Evolutionary conservation across 2,329 filamentous ascomycete genomes (phyloP), one percentile per base, ranked within the genome.

Genomic region (Trichophyton benhamiae): DNA sequence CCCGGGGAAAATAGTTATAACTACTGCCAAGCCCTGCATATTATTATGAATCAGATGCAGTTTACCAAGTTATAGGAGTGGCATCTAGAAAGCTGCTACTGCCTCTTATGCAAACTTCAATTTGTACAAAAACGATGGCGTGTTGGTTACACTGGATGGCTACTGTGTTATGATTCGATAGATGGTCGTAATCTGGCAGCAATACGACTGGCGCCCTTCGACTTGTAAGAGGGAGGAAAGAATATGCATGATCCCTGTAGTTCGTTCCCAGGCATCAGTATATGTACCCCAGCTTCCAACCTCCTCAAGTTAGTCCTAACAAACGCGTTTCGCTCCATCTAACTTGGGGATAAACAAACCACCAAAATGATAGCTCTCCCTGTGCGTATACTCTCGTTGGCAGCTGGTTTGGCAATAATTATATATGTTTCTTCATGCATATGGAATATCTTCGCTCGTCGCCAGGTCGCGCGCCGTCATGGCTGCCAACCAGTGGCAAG

Each of bases 401-500:
- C 44, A 7, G 44, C 44, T 9, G 44, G 44, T 17, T 17, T 48
- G 17, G 17, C 44, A 13, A 22, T 13, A 11, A 22, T 22, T 25
- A 20, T 25, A 48, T 48, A 22, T 17, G 22, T 48, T 17, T 20
- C 44, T 20, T 20, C 22, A 11, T 11, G 17, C 17, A 44, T 65
- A 60, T 59, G 49, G 20, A 64, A 65, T 20, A 62, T 62, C 60
- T 60, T 66, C 30, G 38, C 57, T 46, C 65, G 61, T 57, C 66
- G 66, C 57, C 63, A 64, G 41, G 64, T 67, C 59, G 57, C 65
- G 8, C 62, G 59, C 48, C 57, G 36, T 25, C 60, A 66, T 57
- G 78, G 78, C 58, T 82, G 80, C 68, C 70, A 78, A 53, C 74
- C 75, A 15, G 74, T 75, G 11, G 66, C 71, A 20, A 67, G 69